Evolutionary conservation across 495 filamentous ascomycete species (phyloP), one percentile per base, ranked within the genome.

Genomic region (Podospora anserina): DNA sequence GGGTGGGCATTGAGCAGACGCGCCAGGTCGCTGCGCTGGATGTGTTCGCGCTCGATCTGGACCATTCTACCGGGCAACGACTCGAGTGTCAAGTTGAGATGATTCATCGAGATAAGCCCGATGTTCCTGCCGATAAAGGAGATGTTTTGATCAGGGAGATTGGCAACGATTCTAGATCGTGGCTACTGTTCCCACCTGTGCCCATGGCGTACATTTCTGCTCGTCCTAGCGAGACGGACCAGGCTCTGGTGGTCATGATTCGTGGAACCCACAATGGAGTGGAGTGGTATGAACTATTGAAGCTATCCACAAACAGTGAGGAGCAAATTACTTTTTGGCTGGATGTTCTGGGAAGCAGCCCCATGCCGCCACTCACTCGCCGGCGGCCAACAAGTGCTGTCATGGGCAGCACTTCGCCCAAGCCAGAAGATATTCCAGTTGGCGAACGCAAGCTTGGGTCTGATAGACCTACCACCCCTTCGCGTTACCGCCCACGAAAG

Each of bases 131-230:
- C 15, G 86, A 87, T 68, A 81, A 81, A 54, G 92, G 93, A 2
- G 95, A 99, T 77, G 77, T 99, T 60, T 85, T 99, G 19, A 89
- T 99, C 66, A 94, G 93, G 69, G 93, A 98, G 75, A 86, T 96
- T 63, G 91, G 92, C 59, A 84, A 84, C 68, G 83, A 84, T 16
- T 84, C 88, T 27, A 84, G 88, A n/a, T 82, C 84, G 28, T 97
- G 92, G 91, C 82, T 99, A 28, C 86, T 99, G 0, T 96, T 98
- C 76, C 91, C 94, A 16, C 94, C 96, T 2, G 83, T 97, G 56
- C 83, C 89, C 32, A 80, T 84, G 30, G 78, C 82, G 56, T 85
- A 82, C 66, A 83, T 96, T 54, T 97, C 95, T 20, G 92, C 94
- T 28, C 89, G 95, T 13, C 86, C 81, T 65, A 93, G 93, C 20